phyloP scores from a whole-genome alignment of 78 protist species.

The Creolimax fragrantissima region DNA sequence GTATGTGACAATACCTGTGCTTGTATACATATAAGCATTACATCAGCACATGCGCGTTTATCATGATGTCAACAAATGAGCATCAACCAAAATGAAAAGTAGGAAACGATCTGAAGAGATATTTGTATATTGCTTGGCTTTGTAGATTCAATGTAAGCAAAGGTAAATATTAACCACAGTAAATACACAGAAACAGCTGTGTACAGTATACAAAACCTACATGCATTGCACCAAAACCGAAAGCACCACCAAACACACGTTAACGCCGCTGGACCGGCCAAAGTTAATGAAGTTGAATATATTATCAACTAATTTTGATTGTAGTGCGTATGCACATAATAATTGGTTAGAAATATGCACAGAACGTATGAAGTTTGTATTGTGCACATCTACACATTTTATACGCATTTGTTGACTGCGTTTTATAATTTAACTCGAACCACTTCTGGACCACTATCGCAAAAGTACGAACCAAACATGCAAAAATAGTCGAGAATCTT shows the following conservation, averaged over 20 bases:
- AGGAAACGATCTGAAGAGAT: not conserved
- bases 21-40: too few species aligned
- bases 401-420: not conserved
- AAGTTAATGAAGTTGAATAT: too few species aligned
- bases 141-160: not conserved
- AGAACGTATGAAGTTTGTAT: too few species aligned
- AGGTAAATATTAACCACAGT: not conserved
- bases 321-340: too few species aligned
- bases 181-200: too few species aligned
- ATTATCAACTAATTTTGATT: too few species aligned
- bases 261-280: too few species aligned
- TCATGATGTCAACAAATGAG: not conserved
- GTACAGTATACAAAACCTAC: too few species aligned
- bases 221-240: too few species aligned
- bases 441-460: not conserved
- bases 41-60: not conserved
- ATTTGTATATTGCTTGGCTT: not conserved
- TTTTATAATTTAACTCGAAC: not conserved
- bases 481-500: not conserved
- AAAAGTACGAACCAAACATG: not conserved
- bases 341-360: too few species aligned
- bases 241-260: too few species aligned
- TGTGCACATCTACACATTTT: not conserved
- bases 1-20: not conserved
- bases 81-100: too few species aligned